Conservation (phyloP, 1,139 yeast species). For the Hanseniaspora sp. region DNA sequence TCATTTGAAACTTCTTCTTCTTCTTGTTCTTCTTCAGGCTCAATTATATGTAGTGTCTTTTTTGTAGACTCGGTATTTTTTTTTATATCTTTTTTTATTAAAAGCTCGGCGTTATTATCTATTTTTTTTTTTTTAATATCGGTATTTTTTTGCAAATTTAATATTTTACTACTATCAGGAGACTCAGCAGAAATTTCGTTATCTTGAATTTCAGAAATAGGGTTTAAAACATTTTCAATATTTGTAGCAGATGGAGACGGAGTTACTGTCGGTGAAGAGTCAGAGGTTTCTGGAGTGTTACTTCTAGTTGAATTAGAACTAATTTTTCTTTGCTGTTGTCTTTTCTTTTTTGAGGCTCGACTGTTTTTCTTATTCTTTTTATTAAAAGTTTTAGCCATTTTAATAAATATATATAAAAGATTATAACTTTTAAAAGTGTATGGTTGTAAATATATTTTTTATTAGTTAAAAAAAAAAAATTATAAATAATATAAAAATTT, state of each 20-base stretch:
- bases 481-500: too few species aligned
- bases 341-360: background rate
- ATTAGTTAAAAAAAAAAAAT: too few species aligned
- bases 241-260: background rate
- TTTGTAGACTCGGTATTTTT: background rate
- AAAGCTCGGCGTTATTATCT: background rate
- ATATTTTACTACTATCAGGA: background rate
- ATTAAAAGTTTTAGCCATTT: slow-evolving; percentile 2
- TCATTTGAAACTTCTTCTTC: background rate
- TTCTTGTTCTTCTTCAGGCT: background rate
- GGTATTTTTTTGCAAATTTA: background rate
- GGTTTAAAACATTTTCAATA: background rate
- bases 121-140: background rate
- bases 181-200: too few species aligned
- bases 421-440: too few species aligned
- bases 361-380: slow-evolving; percentile 4
- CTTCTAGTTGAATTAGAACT: background rate
- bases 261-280: background rate
- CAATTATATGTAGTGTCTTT: background rate
- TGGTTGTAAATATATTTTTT: background rate
- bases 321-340: background rate
- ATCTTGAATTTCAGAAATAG: background rate
- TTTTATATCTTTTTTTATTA: background rate
- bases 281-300: background rate
- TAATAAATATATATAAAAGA: background rate